phyloP scores from a whole-genome alignment of 352 stramenopile genomes.

The Phytopythium chamaehyphon region DNA sequence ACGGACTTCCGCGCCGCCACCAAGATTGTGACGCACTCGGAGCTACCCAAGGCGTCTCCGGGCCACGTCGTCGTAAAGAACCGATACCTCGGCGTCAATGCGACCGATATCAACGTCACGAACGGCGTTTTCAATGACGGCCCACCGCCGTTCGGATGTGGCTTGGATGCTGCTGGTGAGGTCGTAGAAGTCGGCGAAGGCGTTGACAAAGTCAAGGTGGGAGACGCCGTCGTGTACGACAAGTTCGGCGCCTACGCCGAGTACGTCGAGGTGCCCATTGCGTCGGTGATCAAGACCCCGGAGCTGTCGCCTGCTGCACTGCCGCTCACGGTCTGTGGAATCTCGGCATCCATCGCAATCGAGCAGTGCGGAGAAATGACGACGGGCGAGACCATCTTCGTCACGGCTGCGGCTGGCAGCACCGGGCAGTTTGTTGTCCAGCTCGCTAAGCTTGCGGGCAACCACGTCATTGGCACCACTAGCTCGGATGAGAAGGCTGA shows the following conservation, averaged over 20 bases:
- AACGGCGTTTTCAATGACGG: conserved; percentile 27
- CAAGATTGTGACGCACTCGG: conserved; percentile 22
- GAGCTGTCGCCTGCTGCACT: conserved; percentile 19
- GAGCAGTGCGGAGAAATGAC: conserved; percentile 53
- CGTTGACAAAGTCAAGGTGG: conserved; percentile 39
- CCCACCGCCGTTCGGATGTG: conserved; percentile 41
- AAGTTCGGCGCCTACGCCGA: conserved; percentile 26
- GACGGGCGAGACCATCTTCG: conserved; percentile 52
- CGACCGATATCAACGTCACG: conserved; percentile 46
- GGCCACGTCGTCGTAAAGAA: conserved; percentile 27
- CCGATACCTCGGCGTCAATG: conserved; percentile 44
- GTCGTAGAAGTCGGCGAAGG: conserved; percentile 27
- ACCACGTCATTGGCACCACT: conserved; percentile 76
- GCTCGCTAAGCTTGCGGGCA: conserved; percentile 77
- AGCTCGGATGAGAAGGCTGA: conserved; percentile 84
- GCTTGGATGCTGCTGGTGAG: conserved; percentile 36
- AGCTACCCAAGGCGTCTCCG: conserved; percentile 16
- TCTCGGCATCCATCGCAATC: conserved; percentile 45
- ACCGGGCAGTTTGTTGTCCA: conserved; percentile 82
- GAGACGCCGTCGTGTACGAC: conserved; percentile 32
- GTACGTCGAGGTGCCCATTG: conserved; percentile 35
- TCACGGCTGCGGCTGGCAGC: conserved; percentile 60
- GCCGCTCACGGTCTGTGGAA: conserved; percentile 36
- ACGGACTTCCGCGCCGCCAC: conserved; percentile 32
- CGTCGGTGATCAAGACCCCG: conserved; percentile 22